Conservation (phyloP, 768 basidiomycete genomes). For the Boletus rubescentipes region DNA sequence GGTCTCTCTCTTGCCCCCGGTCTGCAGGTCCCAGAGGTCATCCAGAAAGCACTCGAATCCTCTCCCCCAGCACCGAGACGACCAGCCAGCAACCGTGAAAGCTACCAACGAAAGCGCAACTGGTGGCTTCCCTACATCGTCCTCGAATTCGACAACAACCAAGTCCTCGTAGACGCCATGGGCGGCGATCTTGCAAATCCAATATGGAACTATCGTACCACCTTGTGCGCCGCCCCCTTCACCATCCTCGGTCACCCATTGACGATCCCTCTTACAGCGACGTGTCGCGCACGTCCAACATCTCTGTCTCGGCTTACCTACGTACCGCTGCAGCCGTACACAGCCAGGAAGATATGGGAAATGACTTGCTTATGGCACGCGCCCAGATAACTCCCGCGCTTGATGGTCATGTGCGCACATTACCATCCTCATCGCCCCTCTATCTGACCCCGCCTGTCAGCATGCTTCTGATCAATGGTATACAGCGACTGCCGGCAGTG, state of each 20-base stretch:
- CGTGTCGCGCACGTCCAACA: slow-evolving; percentile 90
- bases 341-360: slow-evolving; percentile 93
- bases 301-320: slow-evolving; percentile 89
- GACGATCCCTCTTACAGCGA: slow-evolving; percentile 55
- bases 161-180: slow-evolving; percentile 92
- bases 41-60: slow-evolving; percentile 76
- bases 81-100: slow-evolving; percentile 79
- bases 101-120: slow-evolving; percentile 87
- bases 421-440: neutral
- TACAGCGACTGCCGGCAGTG: slow-evolving; percentile 74
- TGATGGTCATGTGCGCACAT: slow-evolving; percentile 63
- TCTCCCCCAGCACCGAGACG: slow-evolving; percentile 52
- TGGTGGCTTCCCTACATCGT: slow-evolving; percentile 98
- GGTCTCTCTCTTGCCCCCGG: slow-evolving; percentile 80
- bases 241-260: neutral
- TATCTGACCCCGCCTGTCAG: slow-evolving; percentile 35
- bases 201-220: slow-evolving; percentile 93
- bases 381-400: slow-evolving; percentile 85
- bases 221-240: slow-evolving; percentile 66
- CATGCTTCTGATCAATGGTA: slow-evolving; percentile 92
- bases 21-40: slow-evolving; percentile 75
- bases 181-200: slow-evolving; percentile 91
- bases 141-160: slow-evolving; percentile 97
- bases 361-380: slow-evolving; percentile 92
- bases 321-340: slow-evolving; percentile 72